Evolutionary conservation across 768 basidiomycete genomes (phyloP).

Genomic region (Boletellus emodensis): DNA sequence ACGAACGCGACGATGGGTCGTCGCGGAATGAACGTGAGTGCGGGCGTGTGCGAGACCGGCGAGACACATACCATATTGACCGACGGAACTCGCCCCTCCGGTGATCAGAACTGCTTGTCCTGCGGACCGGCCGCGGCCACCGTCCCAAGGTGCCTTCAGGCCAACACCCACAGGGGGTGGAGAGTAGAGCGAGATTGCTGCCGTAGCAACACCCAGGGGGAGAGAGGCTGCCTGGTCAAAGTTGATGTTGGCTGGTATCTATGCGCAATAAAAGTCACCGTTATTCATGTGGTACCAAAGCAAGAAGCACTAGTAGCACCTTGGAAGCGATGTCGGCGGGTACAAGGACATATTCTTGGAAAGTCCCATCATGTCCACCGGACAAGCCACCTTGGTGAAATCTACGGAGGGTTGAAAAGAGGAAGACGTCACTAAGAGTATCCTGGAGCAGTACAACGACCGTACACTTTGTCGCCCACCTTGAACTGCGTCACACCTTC

Average conservation of each 20-base stretch:
- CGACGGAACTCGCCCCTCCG: slow-evolving; percentile 37
- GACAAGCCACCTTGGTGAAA: slow-evolving; percentile 10
- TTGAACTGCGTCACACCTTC: slow-evolving; percentile 34
- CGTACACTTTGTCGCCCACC: slow-evolving; percentile 30
- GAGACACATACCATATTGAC: slow-evolving; percentile 32
- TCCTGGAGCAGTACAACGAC: background rate
- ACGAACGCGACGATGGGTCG: no score
- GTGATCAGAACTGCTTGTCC: slow-evolving; percentile 36
- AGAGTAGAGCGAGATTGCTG: slow-evolving; percentile 32
- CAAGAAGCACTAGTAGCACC: background rate
- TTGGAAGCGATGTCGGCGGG: slow-evolving; percentile 22
- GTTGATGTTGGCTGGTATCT: slow-evolving; percentile 36
- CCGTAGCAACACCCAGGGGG: slow-evolving; percentile 30
- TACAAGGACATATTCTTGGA: slow-evolving; percentile 28
- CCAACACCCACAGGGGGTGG: slow-evolving; percentile 24
- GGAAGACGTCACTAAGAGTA: background rate
- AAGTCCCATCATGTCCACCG: slow-evolving; percentile 9
- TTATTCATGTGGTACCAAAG: background rate
- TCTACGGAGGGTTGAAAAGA: slow-evolving; percentile 8
- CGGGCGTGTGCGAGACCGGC: background rate
- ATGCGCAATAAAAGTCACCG: slow-evolving; percentile 13
- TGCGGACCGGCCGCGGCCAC: slow-evolving; percentile 25
- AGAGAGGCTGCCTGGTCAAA: slow-evolving; percentile 40
- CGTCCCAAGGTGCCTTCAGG: slow-evolving; percentile 34
- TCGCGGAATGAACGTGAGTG: no score